A percentile compares a stretch with the other conserved stretches of the same genome.
These are phyloP conservation scores for Heteromeles arbutifolia DNA, from an alignment of 306 rosid species.

Conservation along the genomic window DNA sequence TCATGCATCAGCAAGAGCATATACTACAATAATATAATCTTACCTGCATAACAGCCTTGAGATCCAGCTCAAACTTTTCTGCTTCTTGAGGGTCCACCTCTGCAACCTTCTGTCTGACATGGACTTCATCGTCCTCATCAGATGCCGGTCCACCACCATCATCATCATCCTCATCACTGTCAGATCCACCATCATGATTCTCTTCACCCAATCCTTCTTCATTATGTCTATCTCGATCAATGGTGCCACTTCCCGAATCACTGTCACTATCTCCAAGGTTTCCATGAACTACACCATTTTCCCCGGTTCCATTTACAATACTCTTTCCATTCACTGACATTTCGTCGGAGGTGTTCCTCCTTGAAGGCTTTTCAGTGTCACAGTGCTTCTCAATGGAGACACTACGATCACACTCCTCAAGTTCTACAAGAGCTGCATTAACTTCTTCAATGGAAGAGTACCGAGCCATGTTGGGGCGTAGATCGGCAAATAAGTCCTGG, in stretches of 20 bases:
- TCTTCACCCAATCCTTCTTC: slow-evolving; percentile 82
- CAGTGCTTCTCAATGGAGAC: slow-evolving; percentile 61
- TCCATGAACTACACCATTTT: slow-evolving; percentile 60
- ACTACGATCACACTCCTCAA: slow-evolving; percentile 69
- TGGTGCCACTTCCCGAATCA: slow-evolving; percentile 78
- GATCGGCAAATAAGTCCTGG: slow-evolving; percentile 90
- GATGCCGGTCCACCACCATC: slow-evolving; percentile 77
- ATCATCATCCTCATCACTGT: slow-evolving; percentile 74
- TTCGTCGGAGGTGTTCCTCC: slow-evolving; percentile 39
- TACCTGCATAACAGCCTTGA: slow-evolving; percentile 91
- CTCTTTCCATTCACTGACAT: slow-evolving; percentile 49
- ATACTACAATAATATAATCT: slow-evolving; percentile 19
- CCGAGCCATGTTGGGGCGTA: slow-evolving; percentile 90
- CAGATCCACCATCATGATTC: slow-evolving; percentile 75
- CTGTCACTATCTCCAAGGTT: slow-evolving; percentile 64
- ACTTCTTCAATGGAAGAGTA: slow-evolving; percentile 76
- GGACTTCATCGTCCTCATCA: slow-evolving; percentile 97
- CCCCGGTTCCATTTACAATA: slow-evolving; percentile 50
- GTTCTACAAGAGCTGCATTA: slow-evolving; percentile 77
- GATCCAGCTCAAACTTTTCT: slow-evolving; percentile 86
- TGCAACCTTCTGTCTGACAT: slow-evolving; percentile 76
- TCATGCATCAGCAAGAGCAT: slow-evolving; percentile 5
- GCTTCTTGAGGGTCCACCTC: slow-evolving; percentile 89
- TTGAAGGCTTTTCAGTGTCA: slow-evolving; percentile 53
- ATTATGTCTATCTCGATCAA: slow-evolving; percentile 65